Conservation (phyloP, 2,329 filamentous ascomycete species). For the Mycosphaerella arachidis region DNA sequence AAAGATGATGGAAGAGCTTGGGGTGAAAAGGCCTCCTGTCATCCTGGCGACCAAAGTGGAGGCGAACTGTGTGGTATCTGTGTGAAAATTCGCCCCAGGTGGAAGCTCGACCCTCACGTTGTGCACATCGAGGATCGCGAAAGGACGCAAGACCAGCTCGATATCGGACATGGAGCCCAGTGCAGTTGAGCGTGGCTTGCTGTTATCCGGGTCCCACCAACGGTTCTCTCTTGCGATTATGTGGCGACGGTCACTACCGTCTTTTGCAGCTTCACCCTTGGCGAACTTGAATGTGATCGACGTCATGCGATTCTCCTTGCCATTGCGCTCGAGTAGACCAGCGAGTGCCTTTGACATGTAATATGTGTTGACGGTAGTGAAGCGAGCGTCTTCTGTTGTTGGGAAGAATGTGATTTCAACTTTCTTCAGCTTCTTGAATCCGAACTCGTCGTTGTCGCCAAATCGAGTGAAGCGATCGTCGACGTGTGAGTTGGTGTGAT, state of each 20-base stretch:
- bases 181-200: conserved; percentile 19
- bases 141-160: conserved; percentile 26
- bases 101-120: conserved; percentile 25
- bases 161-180: conserved; percentile 26
- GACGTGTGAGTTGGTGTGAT: neutral
- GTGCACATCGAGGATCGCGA: conserved; percentile 24
- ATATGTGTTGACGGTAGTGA: conserved; percentile 27
- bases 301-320: conserved; percentile 19
- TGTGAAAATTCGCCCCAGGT: conserved; percentile 11
- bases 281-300: conserved; percentile 25
- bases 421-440: conserved; percentile 29
- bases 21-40: conserved; percentile 6
- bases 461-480: conserved; percentile 30
- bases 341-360: conserved; percentile 28
- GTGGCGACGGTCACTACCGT: neutral
- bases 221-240: conserved; percentile 15
- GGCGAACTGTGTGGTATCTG: conserved; percentile 17
- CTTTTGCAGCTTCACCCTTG: neutral
- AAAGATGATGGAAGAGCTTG: neutral
- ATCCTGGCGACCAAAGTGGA: conserved; percentile 17
- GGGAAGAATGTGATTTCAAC: conserved; percentile 27
- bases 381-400: conserved; percentile 10
- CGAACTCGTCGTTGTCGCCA: conserved; percentile 21
- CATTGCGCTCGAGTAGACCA: conserved; percentile 22
- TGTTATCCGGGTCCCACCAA: conserved; percentile 25